phyloP scores from a whole-genome alignment of 495 filamentous ascomycete species.

The Penicillium waksmanii region DNA sequence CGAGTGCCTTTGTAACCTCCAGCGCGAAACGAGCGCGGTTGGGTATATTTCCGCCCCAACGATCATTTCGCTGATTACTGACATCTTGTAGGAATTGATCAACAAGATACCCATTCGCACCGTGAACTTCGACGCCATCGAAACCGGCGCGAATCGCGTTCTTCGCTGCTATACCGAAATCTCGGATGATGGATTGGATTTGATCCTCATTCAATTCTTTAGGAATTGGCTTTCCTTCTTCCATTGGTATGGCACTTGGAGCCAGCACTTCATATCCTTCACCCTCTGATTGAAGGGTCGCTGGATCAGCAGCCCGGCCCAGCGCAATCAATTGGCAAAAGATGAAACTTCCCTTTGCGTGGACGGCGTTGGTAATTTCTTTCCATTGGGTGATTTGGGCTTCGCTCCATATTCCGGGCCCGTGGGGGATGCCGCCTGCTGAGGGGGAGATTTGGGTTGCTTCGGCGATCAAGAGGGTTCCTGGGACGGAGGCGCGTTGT shows the following conservation, averaged over 20 bases:
- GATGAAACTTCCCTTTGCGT: constrained; percentile 64
- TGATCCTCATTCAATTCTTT: constrained; percentile 56
- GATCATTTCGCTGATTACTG: constrained; percentile 65
- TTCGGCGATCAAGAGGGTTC: constrained; percentile 59
- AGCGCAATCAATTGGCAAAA: constrained; percentile 69
- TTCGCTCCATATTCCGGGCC: constrained; percentile 63
- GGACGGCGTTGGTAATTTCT: constrained; percentile 65
- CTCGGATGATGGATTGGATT: constrained; percentile 56
- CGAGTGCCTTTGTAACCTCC: constrained; percentile 62
- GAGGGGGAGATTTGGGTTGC: constrained; percentile 63
- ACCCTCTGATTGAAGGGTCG: constrained; percentile 31
- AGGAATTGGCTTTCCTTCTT: constrained; percentile 42
- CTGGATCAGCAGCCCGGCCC: constrained; percentile 56
- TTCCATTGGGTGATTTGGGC: constrained; percentile 66
- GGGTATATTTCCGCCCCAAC: constrained; percentile 69
- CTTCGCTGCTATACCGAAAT: constrained; percentile 62
- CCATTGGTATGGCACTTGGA: constrained; percentile 50
- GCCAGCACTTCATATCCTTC: constrained; percentile 44
- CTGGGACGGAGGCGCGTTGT: constrained; percentile 51
- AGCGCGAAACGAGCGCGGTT: constrained; percentile 65
- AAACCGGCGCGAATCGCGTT: constrained; percentile 72
- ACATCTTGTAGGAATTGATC: constrained; percentile 73
- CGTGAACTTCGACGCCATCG: constrained; percentile 72
- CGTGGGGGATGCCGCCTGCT: constrained; percentile 55
- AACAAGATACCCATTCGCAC: constrained; percentile 73